A percentile compares a stretch with the other conserved stretches of the same genome.
Conservation (phyloP, 106 monocot genomes). For the Phalaenopsis equestris region DNA sequence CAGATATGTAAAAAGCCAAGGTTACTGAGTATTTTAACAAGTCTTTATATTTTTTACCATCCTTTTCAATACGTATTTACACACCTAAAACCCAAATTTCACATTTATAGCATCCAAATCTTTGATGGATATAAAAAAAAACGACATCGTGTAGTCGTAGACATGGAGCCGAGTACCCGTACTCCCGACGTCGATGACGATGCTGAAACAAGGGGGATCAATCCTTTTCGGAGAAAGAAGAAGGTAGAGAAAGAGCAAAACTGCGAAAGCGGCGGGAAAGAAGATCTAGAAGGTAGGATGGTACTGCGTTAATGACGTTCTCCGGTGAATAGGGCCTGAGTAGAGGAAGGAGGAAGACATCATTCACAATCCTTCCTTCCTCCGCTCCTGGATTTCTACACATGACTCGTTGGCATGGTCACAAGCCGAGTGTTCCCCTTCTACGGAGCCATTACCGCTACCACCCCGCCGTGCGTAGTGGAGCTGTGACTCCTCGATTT, state of each 20-base stretch:
- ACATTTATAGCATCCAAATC: too few relatives aligned
- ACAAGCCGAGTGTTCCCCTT: too few relatives aligned
- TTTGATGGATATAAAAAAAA: too few relatives aligned
- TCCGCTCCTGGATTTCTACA: not conserved
- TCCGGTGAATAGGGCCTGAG: not conserved
- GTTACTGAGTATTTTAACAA: too few relatives aligned
- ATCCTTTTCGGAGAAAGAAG: slow-evolving; percentile 4
- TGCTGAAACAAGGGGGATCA: slow-evolving; percentile 15
- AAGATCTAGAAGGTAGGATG: slow-evolving; percentile 6
- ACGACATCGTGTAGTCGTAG: slow-evolving; percentile 15
- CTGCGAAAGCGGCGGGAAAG: slow-evolving; percentile 8
- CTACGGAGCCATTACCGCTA: too few relatives aligned
- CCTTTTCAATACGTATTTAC: too few relatives aligned
- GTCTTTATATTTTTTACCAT: too few relatives aligned
- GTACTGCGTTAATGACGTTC: slow-evolving; percentile 1
- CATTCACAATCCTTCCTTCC: not conserved
- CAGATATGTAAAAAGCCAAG: too few relatives aligned
- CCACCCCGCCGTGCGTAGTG: too few relatives aligned
- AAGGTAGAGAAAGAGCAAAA: slow-evolving; percentile 22
- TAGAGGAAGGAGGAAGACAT: not conserved
- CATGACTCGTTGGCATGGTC: too few relatives aligned
- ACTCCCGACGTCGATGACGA: slow-evolving; percentile 83
- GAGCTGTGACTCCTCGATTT: too few relatives aligned
- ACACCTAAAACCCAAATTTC: too few relatives aligned
- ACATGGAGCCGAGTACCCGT: slow-evolving; percentile 87